Conservation (phyloP, 1,284 basidiomycete genomes). For the Austropuccinia psidii region DNA sequence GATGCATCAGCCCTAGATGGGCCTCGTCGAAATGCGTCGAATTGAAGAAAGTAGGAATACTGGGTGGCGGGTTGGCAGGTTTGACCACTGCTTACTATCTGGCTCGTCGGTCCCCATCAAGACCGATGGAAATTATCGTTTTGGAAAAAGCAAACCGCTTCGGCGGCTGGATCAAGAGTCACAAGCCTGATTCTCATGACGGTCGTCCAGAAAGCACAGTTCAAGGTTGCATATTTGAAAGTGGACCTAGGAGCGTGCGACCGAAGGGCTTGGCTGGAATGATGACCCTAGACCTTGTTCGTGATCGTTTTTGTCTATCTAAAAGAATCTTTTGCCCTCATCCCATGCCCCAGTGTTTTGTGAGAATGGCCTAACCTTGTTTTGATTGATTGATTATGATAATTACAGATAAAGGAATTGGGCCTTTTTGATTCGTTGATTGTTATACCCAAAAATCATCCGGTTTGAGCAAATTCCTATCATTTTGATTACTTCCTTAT, state of each 20-base stretch:
- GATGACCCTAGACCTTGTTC: slow-evolving; percentile 43
- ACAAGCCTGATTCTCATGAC: too few species aligned
- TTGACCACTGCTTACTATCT: slow-evolving; percentile 72
- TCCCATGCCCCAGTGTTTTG: not conserved
- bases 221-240: slow-evolving; percentile 58
- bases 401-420: slow-evolving; percentile 23
- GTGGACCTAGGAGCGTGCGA: slow-evolving; percentile 71
- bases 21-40: too few species aligned
- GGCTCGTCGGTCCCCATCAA: slow-evolving; percentile 57
- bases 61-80: slow-evolving; percentile 75
- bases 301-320: slow-evolving; percentile 45
- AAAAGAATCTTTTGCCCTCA: not conserved
- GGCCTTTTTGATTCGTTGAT: slow-evolving; percentile 22
- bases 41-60: too few species aligned
- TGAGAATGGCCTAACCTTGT: not conserved
- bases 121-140: slow-evolving; percentile 55
- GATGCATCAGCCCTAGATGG: too few species aligned
- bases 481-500: not conserved
- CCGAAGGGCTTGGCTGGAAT: slow-evolving; percentile 59
- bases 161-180: slow-evolving; percentile 74
- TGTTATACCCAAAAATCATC: slow-evolving; percentile 27
- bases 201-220: too few species aligned
- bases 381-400: not conserved
- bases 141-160: slow-evolving; percentile 60
- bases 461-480: slow-evolving; percentile 16